phyloP scores from a whole-genome alignment of 257 asterid genomes.

The Solanum etuberosum region DNA sequence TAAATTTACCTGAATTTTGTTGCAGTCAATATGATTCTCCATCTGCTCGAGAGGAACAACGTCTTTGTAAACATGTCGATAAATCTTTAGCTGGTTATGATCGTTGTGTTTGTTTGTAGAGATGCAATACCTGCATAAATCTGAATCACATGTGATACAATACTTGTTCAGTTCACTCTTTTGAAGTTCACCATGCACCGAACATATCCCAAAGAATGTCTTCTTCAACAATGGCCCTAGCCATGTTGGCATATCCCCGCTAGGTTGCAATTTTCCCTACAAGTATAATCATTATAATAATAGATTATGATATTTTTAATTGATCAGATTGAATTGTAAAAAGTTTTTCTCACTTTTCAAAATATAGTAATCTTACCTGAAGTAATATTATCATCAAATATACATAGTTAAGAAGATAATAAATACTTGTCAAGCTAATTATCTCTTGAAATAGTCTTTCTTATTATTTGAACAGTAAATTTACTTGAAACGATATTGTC shows the following conservation, averaged over 20 bases:
- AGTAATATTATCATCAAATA: no score
- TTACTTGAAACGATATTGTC: not conserved
- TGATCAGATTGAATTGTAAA: not conserved
- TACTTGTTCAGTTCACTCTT: slow-evolving; percentile 30
- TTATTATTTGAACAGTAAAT: not conserved
- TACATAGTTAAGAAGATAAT: not conserved
- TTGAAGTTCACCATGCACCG: slow-evolving; percentile 4
- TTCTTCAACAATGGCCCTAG: slow-evolving; percentile 9
- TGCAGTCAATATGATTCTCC: slow-evolving; percentile 3
- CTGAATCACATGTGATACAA: slow-evolving; percentile 19
- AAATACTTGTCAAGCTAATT: not conserved
- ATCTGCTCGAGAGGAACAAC: slow-evolving; percentile 17
- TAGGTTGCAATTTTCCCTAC: not conserved
- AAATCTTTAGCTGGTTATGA: slow-evolving; percentile 10
- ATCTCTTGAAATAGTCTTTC: not conserved
- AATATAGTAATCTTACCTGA: no score
- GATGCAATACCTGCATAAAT: slow-evolving; percentile 26
- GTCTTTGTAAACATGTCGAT: slow-evolving; percentile 20
- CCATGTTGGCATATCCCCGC: slow-evolving; percentile 14
- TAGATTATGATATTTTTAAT: not conserved
- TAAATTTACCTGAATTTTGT: slow-evolving; percentile 11
- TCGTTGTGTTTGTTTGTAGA: slow-evolving; percentile 4
- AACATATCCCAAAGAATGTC: slow-evolving; percentile 30
- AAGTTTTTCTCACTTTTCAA: not conserved
- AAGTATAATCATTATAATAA: not conserved